These are phyloP conservation scores for Chaetoceros tenuissimus DNA, from an alignment of 108 stramenopile genomes.

Conservation along the genomic window DNA sequence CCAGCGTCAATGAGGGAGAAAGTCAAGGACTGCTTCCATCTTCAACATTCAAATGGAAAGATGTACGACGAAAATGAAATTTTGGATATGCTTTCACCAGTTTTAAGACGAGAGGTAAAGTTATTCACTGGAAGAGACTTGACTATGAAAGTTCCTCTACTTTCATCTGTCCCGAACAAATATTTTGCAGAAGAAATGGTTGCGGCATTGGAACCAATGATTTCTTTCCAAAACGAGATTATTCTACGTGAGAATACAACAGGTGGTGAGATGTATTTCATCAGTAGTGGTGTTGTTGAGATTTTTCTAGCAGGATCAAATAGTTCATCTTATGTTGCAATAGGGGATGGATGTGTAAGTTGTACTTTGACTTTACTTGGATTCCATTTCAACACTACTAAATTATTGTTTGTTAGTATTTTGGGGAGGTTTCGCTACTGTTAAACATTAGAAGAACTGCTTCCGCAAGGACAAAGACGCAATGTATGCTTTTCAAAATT, in stretches of 20 bases:
- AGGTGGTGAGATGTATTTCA: conserved; percentile 57
- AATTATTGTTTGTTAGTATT: conserved; percentile 20
- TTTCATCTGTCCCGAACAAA: conserved; percentile 16
- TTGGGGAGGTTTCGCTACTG: conserved; percentile 43
- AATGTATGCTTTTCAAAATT: conserved; percentile 41
- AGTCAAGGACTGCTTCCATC: conserved; percentile 50
- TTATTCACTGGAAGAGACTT: conserved; percentile 40
- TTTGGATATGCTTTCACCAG: conserved; percentile 37
- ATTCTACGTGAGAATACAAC: conserved; percentile 42
- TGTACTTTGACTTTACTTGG: not conserved
- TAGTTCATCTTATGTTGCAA: conserved; percentile 25
- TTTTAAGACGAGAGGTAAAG: conserved; percentile 45
- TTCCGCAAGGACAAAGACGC: conserved; percentile 40
- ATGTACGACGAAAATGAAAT: conserved; percentile 48
- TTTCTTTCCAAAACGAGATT: conserved; percentile 44
- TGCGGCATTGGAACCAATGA: conserved; percentile 31
- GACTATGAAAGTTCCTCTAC: conserved; percentile 43
- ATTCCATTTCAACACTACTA: not conserved
- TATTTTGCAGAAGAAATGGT: conserved; percentile 42
- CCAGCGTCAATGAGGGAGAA: conserved; percentile 45
- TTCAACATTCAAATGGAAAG: conserved; percentile 51
- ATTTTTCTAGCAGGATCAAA: conserved; percentile 18
- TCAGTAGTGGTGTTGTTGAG: conserved; percentile 43
- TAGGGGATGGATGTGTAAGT: conserved; percentile 54
- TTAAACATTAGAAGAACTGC: conserved; percentile 35